Base-by-base conservation (phyloP, 2,329 filamentous ascomycete species). In the Knufia fluminis region DNA sequence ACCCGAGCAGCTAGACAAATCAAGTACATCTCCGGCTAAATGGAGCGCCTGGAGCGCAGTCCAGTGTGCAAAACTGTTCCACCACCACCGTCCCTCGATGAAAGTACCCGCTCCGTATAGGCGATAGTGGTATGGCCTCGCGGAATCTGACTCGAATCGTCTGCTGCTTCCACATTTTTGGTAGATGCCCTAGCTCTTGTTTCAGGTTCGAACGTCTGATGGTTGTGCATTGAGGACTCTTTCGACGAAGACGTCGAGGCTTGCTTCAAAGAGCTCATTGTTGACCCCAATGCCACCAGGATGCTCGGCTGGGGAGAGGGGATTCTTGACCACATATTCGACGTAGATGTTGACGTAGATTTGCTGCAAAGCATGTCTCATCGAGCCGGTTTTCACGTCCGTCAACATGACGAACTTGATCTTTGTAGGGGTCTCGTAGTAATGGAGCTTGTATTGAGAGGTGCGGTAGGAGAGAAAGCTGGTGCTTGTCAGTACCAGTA, bases 341-440 rank as follows among this genome's bases (percentile, higher is more conserved):
- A 98, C 91, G 72, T 92, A 98, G 20, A 97, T 78, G 66, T 94
- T 97, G 51, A 96, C 94, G 68, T 96, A 98, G 55, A 98, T 96
- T 75, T 98, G 92, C 66, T 98, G 90, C 62, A 98, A 71, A 19
- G 94, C 91, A 60, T 94, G 88, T 39, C 90, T 80, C 80, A 98
- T 91, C 68, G 89, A 96, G 58, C 85, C 79, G 51, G 87, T 86
- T 58, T 81, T 85, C 32, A 86, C 86, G 69, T 97, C 92, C 20
- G 92, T 97, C 63, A 97, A 76, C 83, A 98, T 87, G 64, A 96
- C 89, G 64, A 97, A 94, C 64, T 95, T 94, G 68, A 94, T 82
- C 66, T 87, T 94, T 46, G 89, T 92, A 1, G 90, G 89, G 10
- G 92, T 97, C 74, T 98, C 92, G 76, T 96, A 98, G 74, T 94